Evolutionary conservation across 1,284 basidiomycete genomes (phyloP).

Genomic region (Ustilago sp.): DNA sequence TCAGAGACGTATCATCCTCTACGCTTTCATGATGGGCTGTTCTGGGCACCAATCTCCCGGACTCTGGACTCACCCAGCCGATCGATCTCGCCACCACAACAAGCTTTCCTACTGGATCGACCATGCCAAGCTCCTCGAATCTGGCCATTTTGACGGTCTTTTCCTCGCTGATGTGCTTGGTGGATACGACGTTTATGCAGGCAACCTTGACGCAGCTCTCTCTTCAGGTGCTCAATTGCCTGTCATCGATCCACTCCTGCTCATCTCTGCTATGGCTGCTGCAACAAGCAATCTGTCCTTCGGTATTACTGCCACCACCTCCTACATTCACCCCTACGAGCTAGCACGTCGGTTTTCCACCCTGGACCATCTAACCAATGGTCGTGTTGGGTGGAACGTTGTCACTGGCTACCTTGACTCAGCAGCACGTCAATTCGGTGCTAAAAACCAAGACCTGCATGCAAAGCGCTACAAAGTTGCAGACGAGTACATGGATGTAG

Average conservation of each 20-base stretch:
- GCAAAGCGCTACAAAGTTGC: constrained; percentile 62
- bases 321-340: constrained; percentile 68
- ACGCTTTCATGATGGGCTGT: constrained; percentile 62
- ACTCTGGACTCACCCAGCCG: constrained; percentile 56
- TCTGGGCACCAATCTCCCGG: constrained; percentile 63
- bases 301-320: constrained; percentile 63
- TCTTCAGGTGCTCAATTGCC: constrained; percentile 64
- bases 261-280: constrained; percentile 62
- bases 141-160: constrained; percentile 59
- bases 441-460: constrained; percentile 59
- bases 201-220: constrained; percentile 56
- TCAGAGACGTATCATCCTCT: constrained; percentile 44
- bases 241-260: constrained; percentile 59
- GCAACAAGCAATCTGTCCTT: constrained; percentile 62
- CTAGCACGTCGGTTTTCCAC: constrained; percentile 69
- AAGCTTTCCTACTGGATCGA: constrained; percentile 64
- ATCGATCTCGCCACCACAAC: constrained; percentile 57
- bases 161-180: constrained; percentile 67
- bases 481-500: constrained; percentile 63
- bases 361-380: constrained; percentile 70
- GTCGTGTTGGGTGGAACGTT: constrained; percentile 69
- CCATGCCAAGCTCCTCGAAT: constrained; percentile 61
- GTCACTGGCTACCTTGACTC: constrained; percentile 69
- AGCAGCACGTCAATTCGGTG: constrained; percentile 67
- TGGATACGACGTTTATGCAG: constrained; percentile 63